A percentile compares a stretch with the other conserved stretches of the same genome.
Conservation (phyloP, 148 eudicot species). For the Pouteria glomerata region DNA sequence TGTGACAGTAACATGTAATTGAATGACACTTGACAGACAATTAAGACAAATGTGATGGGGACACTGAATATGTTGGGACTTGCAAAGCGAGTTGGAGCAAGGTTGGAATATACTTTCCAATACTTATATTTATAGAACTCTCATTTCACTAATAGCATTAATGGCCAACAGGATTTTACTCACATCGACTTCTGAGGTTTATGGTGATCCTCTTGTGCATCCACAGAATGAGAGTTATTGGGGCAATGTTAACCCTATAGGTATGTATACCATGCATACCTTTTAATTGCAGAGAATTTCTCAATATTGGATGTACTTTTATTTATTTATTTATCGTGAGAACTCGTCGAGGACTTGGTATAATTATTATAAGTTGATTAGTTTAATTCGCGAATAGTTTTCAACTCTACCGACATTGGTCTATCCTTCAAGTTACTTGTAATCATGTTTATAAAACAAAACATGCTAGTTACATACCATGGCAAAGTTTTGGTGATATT, state of each 20-base stretch:
- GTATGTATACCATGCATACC: slow-evolving; percentile 23
- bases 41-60: slow-evolving; percentile 97
- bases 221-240: slow-evolving; percentile 92
- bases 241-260: slow-evolving; percentile 99
- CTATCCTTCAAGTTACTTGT: too few species aligned
- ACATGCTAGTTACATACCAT: too few species aligned
- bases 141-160: not conserved
- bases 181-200: slow-evolving; percentile 94
- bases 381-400: too few species aligned
- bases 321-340: not conserved
- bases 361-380: not conserved
- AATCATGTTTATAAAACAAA: too few species aligned
- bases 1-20: not conserved
- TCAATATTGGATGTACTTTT: not conserved
- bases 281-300: not conserved
- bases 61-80: slow-evolving; percentile 98
- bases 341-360: not conserved
- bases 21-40: slow-evolving; percentile 50
- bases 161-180: slow-evolving; percentile 65
- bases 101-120: slow-evolving; percentile 30
- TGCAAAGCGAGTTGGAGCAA: slow-evolving; percentile 97
- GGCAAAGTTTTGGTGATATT: too few species aligned
- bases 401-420: too few species aligned
- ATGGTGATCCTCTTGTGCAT: slow-evolving; percentile 95
- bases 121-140: not conserved